Evolutionary conservation across 768 basidiomycete genomes (phyloP), one percentile per base, ranked within the genome.

Genomic region (Ephemerocybe angulata): DNA sequence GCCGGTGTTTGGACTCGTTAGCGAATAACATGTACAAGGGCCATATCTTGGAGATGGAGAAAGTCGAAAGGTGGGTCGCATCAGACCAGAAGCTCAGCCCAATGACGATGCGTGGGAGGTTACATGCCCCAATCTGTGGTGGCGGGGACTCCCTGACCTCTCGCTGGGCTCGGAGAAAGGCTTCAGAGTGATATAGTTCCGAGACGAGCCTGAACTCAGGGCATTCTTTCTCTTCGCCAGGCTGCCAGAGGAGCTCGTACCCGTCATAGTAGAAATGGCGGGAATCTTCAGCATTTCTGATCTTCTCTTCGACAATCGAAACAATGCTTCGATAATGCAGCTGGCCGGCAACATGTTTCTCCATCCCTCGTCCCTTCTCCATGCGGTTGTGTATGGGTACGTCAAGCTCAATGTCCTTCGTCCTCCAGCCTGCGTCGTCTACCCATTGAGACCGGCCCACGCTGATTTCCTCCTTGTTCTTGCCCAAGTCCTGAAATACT

Each of bases 21-120:
- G 38, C 75, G 31, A 76, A 53, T 29, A 61, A 59, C 40, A 65
- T 44, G 47, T 73, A 72, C 2, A 70, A 54, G 2, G 70, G 72
- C 71, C 72, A 73, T 1, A 68, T 52, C 3, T 62, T 60, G 3
- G 68, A 63, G 12, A 44, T 67, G 1, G 72, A 70, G 57, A 74
- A 74, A 25, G 60, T 63, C 10, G 73, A 62, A 7, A 70, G 57
- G 40, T 67, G 66, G 2, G 71, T 73, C 0, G 65, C 60, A 49
- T 73, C 71, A 0, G 70, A 71, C 59, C 62, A 40, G 22, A 40
- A 10, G n/a, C 17, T 40, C 38, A 40, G 22, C 2, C 38, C 38
- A 21, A 40, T 3, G 67, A 15, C 70, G 2, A 70, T 38, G 0
- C 55, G 55, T 0, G 55, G 58, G 48, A 72, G 50, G 11, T 61